Conservation (phyloP, 1,284 basidiomycete species). For the Retiboletus fuscus region DNA sequence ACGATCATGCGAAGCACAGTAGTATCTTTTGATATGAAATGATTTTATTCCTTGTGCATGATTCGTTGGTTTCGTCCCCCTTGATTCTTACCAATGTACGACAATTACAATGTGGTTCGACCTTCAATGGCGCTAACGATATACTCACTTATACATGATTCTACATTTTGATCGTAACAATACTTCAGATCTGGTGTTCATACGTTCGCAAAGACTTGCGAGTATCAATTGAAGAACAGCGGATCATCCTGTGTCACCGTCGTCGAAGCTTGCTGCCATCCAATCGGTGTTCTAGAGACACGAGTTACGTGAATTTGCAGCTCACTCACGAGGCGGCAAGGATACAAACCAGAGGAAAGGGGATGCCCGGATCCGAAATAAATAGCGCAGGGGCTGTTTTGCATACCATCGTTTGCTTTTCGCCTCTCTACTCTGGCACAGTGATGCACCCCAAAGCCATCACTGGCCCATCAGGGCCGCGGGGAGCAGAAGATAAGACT, state of each 20-base stretch:
- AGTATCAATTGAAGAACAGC: slow-evolving; percentile 32
- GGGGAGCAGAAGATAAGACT: slow-evolving; percentile 23
- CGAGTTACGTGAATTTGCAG: too few relatives aligned
- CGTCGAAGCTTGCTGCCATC: background rate
- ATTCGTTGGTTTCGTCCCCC: slow-evolving; percentile 8
- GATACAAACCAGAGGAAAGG: slow-evolving; percentile 19
- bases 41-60: slow-evolving; percentile 36
- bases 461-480: slow-evolving; percentile 31
- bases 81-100: slow-evolving; percentile 31
- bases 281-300: background rate
- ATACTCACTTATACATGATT: slow-evolving; percentile 43
- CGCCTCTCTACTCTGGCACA: background rate
- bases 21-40: slow-evolving; percentile 26
- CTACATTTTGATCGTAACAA: slow-evolving; percentile 44
- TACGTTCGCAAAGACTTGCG: slow-evolving; percentile 1
- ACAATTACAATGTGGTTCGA: slow-evolving; percentile 35
- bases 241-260: background rate
- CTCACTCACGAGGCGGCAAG: slow-evolving; percentile 22
- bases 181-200: slow-evolving; percentile 16
- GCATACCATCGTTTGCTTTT: slow-evolving; percentile 7
- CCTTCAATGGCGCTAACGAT: slow-evolving; percentile 19
- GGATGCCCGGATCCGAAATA: slow-evolving; percentile 25
- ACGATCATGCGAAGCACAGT: slow-evolving; percentile 23
- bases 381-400: slow-evolving; percentile 13
- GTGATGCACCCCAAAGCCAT: slow-evolving; percentile 7